These are phyloP conservation scores for Lentinula lateritia DNA, from an alignment of 768 basidiomycete genomes.

Conservation along the genomic window DNA sequence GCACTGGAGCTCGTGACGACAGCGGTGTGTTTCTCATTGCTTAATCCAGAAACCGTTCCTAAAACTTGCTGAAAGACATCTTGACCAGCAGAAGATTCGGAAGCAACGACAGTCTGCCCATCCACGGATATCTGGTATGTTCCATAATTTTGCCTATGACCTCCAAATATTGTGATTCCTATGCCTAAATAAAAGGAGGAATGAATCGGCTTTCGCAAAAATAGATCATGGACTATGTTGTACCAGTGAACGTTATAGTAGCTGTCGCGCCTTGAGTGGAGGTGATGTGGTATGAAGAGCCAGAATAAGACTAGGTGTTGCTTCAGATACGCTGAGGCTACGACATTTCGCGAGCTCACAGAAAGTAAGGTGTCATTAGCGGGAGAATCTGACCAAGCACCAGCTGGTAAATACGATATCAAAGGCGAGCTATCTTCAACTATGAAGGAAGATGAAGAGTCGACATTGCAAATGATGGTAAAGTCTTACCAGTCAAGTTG, in stretches of 20 bases:
- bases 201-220: not conserved
- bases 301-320: slow-evolving; percentile 34
- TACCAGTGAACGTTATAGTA: slow-evolving; percentile 46
- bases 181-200: slow-evolving; percentile 27
- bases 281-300: slow-evolving; percentile 38
- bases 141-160: slow-evolving; percentile 40
- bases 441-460: slow-evolving; percentile 14
- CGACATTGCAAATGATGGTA: not conserved
- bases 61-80: slow-evolving; percentile 32
- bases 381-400: slow-evolving; percentile 44
- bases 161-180: slow-evolving; percentile 48
- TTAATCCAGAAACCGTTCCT: slow-evolving; percentile 34
- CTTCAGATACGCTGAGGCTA: not conserved
- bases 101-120: slow-evolving; percentile 30
- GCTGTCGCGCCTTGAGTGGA: slow-evolving; percentile 41
- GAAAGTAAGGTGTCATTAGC: slow-evolving; percentile 30
- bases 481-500: slow-evolving; percentile 32
- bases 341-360: slow-evolving; percentile 19
- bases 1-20: slow-evolving; percentile 40
- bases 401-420: slow-evolving; percentile 42
- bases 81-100: slow-evolving; percentile 25
- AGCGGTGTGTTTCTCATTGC: slow-evolving; percentile 41
- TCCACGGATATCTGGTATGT: slow-evolving; percentile 40
- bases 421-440: slow-evolving; percentile 56
- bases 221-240: not conserved